These are phyloP conservation scores for Linnemannia hyalina DNA, from an alignment of 192 early-diverging fungal genomes.

Conservation along the genomic window DNA sequence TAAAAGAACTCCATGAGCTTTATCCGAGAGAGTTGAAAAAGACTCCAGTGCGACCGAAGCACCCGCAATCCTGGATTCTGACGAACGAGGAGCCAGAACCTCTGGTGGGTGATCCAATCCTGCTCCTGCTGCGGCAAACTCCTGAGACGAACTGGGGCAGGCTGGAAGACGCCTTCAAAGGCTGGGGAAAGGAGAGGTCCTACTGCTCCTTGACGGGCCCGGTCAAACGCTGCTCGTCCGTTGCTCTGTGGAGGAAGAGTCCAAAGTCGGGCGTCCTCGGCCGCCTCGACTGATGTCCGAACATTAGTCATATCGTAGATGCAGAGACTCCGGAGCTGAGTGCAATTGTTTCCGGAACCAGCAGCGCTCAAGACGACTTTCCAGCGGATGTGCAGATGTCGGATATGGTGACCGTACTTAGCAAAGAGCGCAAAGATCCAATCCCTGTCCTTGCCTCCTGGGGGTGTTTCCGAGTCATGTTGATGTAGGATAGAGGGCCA, in stretches of 20 bases:
- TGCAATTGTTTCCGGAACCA: background rate
- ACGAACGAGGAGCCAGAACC: conserved; percentile 1
- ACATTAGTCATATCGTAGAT: background rate
- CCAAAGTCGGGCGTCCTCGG: background rate
- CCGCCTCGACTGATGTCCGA: conserved; percentile 1
- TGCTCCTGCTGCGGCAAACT: conserved; percentile 4
- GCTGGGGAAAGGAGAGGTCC: background rate
- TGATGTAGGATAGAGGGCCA: background rate
- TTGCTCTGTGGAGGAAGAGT: background rate
- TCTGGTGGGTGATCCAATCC: background rate
- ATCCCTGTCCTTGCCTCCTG: background rate
- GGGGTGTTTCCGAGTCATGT: background rate
- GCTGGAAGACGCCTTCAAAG: background rate
- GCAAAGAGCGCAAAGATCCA: background rate
- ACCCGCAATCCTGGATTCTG: conserved; percentile 1
- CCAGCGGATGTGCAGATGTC: background rate
- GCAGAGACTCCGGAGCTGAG: background rate
- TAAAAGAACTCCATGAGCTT: background rate
- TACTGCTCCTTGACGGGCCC: background rate
- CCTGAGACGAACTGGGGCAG: background rate
- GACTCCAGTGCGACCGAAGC: conserved; percentile 1
- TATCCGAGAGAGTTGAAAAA: background rate
- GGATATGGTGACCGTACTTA: background rate
- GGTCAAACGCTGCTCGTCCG: background rate
- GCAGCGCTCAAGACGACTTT: background rate